Percentiles rank a stretch among this genome's conserved stretches.
Evolutionary conservation across 2,329 filamentous ascomycete genomes (phyloP).

Genomic region (Grosmannia penicillata): DNA sequence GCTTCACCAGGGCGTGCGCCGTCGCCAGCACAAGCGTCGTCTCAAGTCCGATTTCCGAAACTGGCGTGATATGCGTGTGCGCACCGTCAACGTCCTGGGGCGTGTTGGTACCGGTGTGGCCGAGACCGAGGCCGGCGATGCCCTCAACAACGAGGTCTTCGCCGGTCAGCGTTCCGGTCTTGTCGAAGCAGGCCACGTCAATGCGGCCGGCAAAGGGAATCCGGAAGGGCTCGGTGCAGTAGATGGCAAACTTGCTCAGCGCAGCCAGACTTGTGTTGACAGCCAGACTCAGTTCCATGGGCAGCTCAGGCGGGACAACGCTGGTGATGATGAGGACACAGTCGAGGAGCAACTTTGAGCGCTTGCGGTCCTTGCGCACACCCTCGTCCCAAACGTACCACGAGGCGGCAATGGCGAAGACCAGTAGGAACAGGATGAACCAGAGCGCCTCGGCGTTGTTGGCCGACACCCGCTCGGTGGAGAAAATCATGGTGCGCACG

Average conservation of each 20-base stretch:
- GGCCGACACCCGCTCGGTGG: slow-evolving; percentile 94
- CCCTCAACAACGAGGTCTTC: slow-evolving; percentile 96
- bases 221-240: slow-evolving; percentile 96
- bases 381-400: slow-evolving; percentile 99
- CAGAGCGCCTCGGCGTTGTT: slow-evolving; percentile 94
- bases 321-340: slow-evolving; percentile 97
- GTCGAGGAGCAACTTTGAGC: slow-evolving; percentile 91
- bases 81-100: slow-evolving; percentile 64
- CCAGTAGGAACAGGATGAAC: slow-evolving; percentile 90
- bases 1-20: slow-evolving; percentile 85
- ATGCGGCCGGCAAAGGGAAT: slow-evolving; percentile 93
- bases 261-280: slow-evolving; percentile 96
- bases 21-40: slow-evolving; percentile 90
- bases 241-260: slow-evolving; percentile 89
- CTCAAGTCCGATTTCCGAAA: slow-evolving; percentile 57
- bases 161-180: slow-evolving; percentile 91
- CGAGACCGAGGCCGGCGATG: slow-evolving; percentile 75
- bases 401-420: slow-evolving; percentile 92
- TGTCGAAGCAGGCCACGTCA: slow-evolving; percentile 95
- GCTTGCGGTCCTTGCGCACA: slow-evolving; percentile 85
- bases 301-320: slow-evolving; percentile 93
- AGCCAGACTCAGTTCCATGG: slow-evolving; percentile 93
- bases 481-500: slow-evolving; percentile 98
- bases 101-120: slow-evolving; percentile 26
- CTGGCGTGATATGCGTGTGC: slow-evolving; percentile 61